Evolutionary conservation across 768 basidiomycete genomes (phyloP), one percentile per base, ranked within the genome.

Genomic region (Lanmaoa pseudosensibilis): DNA sequence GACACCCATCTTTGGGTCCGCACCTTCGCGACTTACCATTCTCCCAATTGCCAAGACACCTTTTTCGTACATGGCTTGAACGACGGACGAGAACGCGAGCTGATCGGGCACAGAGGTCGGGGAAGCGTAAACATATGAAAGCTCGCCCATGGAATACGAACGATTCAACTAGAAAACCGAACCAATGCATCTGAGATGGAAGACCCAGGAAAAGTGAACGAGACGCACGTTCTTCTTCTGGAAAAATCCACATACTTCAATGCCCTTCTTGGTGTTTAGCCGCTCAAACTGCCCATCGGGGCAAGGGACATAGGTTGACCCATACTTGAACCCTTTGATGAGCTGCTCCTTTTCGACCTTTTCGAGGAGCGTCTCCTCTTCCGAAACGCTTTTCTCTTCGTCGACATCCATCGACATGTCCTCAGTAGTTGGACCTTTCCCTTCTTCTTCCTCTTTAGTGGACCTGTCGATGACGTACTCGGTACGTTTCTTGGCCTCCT

Each of bases 231-330:
- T 86, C 52, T 80, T 80, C 25, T 67, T 69, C 5, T 75, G 79
- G 70, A 97, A 88, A 76, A 98, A 97, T 0, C 87, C 89, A 63
- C 88, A 83, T 41, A 98, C 83, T 49, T 96, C 92, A 46, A 98
- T 88, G 0, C 96, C 96, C 64, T 86, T 88, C 66, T 75, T 80
- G 1, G 93, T 90, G n/a, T 76, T 73, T 38, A 97, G 74, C 58
- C 77, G 81, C 32, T 83, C 82, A 63, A 94, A 96, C 51, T 87
- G 85, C n/a, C 85, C 91, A 50, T 92, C 91, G 2, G 91, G 89
- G 71, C 88, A 87, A 1, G 92, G 92, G 3, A 84, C 88, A 71
- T 92, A 94, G 1, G 90, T 88, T 2, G 92, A 81, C 19, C 95
- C 95, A 65, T 97, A 96, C 73, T 90, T 90, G 77, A 90, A 95